Evolutionary conservation across 2,329 filamentous ascomycete genomes (phyloP).

Genomic region (Aspergillus sp.): DNA sequence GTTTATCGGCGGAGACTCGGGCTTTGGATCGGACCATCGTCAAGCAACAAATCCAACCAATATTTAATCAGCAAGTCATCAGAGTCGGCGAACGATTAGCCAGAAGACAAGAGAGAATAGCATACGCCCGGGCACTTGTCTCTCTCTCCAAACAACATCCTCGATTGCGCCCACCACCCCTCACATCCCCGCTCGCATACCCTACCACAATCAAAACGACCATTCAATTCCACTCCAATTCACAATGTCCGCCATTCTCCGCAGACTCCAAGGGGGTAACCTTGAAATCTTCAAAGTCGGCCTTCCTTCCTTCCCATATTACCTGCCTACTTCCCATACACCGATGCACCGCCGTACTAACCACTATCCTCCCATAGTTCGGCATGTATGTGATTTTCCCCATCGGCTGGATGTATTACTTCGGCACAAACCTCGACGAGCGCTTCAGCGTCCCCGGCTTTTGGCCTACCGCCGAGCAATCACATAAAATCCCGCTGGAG

Average conservation of each 20-base stretch:
- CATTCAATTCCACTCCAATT: background rate
- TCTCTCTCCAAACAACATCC: background rate
- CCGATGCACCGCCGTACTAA: background rate
- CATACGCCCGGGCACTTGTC: background rate
- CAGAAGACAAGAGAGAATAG: background rate
- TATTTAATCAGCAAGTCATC: background rate
- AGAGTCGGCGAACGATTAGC: background rate
- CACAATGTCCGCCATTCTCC: constrained; percentile 46
- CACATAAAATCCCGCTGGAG: constrained; percentile 58
- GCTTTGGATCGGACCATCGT: constrained; percentile 7
- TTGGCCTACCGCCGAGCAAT: constrained; percentile 75
- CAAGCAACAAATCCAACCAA: constrained; percentile 15
- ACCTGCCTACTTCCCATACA: background rate
- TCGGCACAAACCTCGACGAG: constrained; percentile 94
- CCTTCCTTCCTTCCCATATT: constrained; percentile 25
- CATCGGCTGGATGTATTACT: constrained; percentile 99
- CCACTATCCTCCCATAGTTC: constrained; percentile 64
- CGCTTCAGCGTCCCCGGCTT: constrained; percentile 88
- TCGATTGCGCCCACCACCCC: background rate
- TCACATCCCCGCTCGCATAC: background rate
- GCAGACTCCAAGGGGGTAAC: constrained; percentile 78
- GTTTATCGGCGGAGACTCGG: constrained; percentile 12
- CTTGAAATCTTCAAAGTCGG: constrained; percentile 91
- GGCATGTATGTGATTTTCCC: constrained; percentile 99
- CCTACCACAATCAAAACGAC: constrained; percentile 5